Conservation (phyloP, 768 basidiomycete species). For the Macrolepiota dolichaula region DNA sequence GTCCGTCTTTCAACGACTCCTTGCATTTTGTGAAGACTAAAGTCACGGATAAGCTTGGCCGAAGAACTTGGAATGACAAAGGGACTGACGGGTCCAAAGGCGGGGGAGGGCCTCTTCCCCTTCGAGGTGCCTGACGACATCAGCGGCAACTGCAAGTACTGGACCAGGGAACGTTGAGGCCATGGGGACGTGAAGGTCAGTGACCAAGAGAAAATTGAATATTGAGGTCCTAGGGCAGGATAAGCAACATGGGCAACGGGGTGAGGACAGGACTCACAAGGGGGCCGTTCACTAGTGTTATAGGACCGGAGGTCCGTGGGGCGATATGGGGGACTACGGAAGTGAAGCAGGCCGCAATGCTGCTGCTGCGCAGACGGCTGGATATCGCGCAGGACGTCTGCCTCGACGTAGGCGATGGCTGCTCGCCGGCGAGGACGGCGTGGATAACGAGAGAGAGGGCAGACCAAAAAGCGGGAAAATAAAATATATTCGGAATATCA, state of each 20-base stretch:
- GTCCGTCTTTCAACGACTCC: constrained; percentile 74
- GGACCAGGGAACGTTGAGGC: constrained; percentile 53
- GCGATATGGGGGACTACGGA: background rate
- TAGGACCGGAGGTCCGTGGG: constrained; percentile 1
- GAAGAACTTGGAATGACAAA: background rate
- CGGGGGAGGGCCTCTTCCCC: constrained; percentile 62
- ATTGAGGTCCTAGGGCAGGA: background rate
- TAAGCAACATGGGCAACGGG: background rate
- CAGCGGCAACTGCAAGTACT: constrained; percentile 62
- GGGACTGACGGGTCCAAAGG: constrained; percentile 64
- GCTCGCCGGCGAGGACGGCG: constrained; percentile 3
- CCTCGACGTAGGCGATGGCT: background rate
- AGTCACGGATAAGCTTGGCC: background rate
- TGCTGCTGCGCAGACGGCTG: background rate
- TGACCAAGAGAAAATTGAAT: too few species aligned
- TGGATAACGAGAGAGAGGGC: background rate
- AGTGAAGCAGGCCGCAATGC: background rate
- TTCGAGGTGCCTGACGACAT: constrained; percentile 66
- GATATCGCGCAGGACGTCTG: background rate
- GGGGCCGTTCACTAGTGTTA: background rate
- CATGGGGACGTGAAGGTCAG: constrained; percentile 29
- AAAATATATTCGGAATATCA: constrained; percentile 5
- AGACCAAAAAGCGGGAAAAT: constrained; percentile 1
- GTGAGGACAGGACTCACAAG: background rate
- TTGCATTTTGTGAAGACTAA: constrained; percentile 86